Percentiles rank a stretch among this genome's conserved stretches.
Conservation (phyloP, 1,284 basidiomycete species). For the Trametes sp. region DNA sequence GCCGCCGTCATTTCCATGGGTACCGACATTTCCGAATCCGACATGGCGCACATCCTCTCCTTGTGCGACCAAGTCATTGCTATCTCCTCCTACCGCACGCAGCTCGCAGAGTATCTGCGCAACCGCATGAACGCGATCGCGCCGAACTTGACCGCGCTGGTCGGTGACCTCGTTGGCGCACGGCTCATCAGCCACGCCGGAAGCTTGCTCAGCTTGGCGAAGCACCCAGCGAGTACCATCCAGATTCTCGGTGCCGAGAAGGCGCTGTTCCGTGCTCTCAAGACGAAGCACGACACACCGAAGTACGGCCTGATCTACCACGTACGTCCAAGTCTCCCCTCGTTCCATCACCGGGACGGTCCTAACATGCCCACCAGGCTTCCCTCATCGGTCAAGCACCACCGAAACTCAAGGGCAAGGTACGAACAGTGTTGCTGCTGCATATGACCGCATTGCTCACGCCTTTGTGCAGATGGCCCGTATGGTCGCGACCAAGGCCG, state of each 20-base stretch:
- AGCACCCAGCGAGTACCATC: conserved; percentile 97
- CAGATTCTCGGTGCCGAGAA: conserved; percentile 99
- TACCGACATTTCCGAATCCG: conserved; percentile 96
- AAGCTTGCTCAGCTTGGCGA: conserved; percentile 91
- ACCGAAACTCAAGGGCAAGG: conserved; percentile 98
- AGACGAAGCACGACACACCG: conserved; percentile 99
- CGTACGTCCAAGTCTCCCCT: conserved; percentile 50
- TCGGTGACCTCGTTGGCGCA: conserved; percentile 97
- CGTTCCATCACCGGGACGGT: conserved; percentile 3
- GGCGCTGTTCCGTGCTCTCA: conserved; percentile 96
- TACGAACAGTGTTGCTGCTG: conserved; percentile 39
- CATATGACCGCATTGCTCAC: neutral
- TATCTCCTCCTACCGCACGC: conserved; percentile 92
- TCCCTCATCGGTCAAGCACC: conserved; percentile 97
- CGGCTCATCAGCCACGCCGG: conserved; percentile 97
- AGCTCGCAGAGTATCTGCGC: conserved; percentile 93
- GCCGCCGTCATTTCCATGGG: conserved; percentile 98
- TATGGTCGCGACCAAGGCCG: conserved; percentile 98
- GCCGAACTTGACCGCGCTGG: conserved; percentile 94
- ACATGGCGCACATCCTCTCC: conserved; percentile 94
- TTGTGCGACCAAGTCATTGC: conserved; percentile 98
- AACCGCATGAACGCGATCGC: conserved; percentile 99
- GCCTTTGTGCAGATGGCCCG: conserved; percentile 83
- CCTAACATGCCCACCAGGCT: conserved; percentile 58
- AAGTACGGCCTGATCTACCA: conserved; percentile 99